Evolutionary conservation across 2,329 filamentous ascomycete genomes (phyloP).

Genomic region (Botrytis medusae): DNA sequence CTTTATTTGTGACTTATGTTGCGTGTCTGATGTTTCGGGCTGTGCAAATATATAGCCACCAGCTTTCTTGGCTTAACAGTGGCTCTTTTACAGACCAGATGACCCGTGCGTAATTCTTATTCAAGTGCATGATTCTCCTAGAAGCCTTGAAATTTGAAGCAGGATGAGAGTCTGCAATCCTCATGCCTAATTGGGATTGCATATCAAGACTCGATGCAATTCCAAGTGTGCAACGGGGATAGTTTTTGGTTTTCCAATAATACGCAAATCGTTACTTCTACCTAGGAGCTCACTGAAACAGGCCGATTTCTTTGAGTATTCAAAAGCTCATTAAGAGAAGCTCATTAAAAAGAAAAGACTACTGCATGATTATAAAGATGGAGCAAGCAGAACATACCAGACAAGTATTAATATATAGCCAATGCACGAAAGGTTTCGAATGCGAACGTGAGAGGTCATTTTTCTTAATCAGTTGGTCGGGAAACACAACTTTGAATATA

Average conservation of each 20-base stretch:
- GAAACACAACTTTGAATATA: not conserved
- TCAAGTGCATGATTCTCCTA: not conserved
- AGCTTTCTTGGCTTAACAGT: not conserved
- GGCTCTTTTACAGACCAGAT: not conserved
- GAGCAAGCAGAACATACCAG: not conserved
- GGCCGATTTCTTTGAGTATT: not conserved
- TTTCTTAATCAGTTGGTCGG: not conserved
- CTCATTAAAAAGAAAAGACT: not conserved
- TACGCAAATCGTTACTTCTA: not conserved
- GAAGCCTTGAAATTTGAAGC: not conserved
- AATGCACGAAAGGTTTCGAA: not conserved
- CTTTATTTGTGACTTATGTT: not conserved
- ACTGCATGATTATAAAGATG: not conserved
- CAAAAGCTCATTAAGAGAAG: not conserved
- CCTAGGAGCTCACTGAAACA: not conserved
- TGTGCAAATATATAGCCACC: not conserved
- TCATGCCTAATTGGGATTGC: not conserved
- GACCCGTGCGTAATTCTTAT: not conserved
- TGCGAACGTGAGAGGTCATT: not conserved
- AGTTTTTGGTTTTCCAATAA: not conserved
- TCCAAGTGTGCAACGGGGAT: not conserved
- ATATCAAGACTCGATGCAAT: not conserved
- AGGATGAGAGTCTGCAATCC: not conserved
- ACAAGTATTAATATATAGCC: not conserved
- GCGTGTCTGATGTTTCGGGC: not conserved